phyloP scores from a whole-genome alignment of 352 stramenopile genomes.

The Phytophthora tubulina region DNA sequence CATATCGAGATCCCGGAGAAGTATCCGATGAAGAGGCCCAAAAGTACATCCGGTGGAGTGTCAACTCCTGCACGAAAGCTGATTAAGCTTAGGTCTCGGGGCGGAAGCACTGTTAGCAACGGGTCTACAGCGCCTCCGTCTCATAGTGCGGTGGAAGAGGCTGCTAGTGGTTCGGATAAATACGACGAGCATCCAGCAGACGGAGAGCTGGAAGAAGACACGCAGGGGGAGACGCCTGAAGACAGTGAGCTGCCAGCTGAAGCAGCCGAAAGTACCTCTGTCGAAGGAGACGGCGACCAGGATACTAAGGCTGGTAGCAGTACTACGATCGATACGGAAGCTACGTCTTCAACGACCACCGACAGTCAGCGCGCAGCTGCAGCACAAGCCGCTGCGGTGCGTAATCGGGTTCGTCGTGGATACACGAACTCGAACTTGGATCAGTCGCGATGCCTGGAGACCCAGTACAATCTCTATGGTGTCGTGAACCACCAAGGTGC shows the following conservation, averaged over 20 bases:
- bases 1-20: slow-evolving; percentile 83
- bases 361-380: slow-evolving; percentile 40
- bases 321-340: slow-evolving; percentile 19
- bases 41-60: slow-evolving; percentile 31
- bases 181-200: slow-evolving; percentile 8
- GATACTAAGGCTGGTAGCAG: slow-evolving; percentile 23
- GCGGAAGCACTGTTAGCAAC: slow-evolving; percentile 35
- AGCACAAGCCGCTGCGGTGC: slow-evolving; percentile 47
- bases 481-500: slow-evolving; percentile 91
- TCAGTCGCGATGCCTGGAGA: slow-evolving; percentile 87
- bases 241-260: slow-evolving; percentile 30
- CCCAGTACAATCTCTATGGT: slow-evolving; percentile 90
- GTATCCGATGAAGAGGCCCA: slow-evolving; percentile 77
- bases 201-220: slow-evolving; percentile 25
- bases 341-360: slow-evolving; percentile 19
- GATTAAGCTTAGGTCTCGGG: slow-evolving; percentile 44
- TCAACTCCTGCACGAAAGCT: slow-evolving; percentile 37
- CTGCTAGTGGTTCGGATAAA: slow-evolving; percentile 14
- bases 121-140: slow-evolving; percentile 26
- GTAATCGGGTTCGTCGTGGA: slow-evolving; percentile 78
- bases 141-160: slow-evolving; percentile 26
- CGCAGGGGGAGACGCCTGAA: slow-evolving; percentile 30
- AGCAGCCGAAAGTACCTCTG: slow-evolving; percentile 10
- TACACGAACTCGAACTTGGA: slow-evolving; percentile 93
- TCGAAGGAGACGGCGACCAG: slow-evolving; percentile 21